Conservation (phyloP, 345 rosid genomes). For the Gossypium thurberi region DNA sequence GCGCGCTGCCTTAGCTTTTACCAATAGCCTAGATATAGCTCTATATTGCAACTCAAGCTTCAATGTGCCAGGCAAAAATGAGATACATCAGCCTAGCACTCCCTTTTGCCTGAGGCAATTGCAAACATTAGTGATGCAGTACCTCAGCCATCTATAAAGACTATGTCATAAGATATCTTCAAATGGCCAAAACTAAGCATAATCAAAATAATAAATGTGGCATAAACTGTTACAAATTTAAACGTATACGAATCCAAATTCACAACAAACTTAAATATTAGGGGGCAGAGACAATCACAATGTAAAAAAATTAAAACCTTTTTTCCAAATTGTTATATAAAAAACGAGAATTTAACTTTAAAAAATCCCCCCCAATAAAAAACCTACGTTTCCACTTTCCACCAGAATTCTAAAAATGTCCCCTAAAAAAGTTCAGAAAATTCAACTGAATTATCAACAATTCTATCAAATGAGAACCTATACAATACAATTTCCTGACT, state of each 20-base stretch:
- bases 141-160: constrained; percentile 3
- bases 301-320: not conserved
- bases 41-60: constrained; percentile 9
- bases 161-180: not conserved
- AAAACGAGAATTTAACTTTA: not conserved
- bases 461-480: not conserved
- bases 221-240: not conserved
- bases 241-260: not conserved
- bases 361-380: not conserved
- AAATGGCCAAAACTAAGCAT: not conserved
- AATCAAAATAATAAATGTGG: not conserved
- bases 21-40: constrained; percentile 1
- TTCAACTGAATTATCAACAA: not conserved
- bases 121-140: constrained; percentile 4
- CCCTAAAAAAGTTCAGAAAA: not conserved
- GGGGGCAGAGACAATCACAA: not conserved
- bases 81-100: constrained; percentile 8
- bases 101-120: constrained; percentile 9
- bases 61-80: constrained; percentile 7
- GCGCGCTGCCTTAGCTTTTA: not conserved
- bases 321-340: not conserved
- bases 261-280: not conserved
- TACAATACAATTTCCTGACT: not conserved
- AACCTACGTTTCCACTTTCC: not conserved
- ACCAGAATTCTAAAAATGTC: not conserved